Conservation (phyloP, 208 protist genomes). For the Trypanosoma rangeli region DNA sequence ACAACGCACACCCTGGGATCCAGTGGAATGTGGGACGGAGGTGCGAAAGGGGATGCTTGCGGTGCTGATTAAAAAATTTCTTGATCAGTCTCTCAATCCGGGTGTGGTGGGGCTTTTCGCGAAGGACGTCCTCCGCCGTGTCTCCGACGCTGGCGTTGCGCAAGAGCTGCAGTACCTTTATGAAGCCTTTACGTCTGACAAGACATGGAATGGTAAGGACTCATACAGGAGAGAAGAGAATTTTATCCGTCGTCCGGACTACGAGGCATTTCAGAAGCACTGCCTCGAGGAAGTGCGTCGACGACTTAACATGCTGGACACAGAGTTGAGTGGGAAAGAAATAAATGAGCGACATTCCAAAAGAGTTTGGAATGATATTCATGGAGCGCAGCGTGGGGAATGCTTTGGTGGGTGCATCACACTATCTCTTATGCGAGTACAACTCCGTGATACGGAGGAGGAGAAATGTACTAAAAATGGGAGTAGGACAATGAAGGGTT, state of each 20-base stretch:
- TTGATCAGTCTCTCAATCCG: slow-evolving; percentile 20
- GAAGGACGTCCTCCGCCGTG: slow-evolving; percentile 17
- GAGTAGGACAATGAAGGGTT: neutral
- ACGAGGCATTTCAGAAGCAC: slow-evolving; percentile 1
- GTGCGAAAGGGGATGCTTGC: slow-evolving; percentile 12
- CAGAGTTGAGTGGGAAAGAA: slow-evolving; percentile 4
- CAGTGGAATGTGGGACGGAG: slow-evolving; percentile 3
- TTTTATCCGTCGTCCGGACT: slow-evolving; percentile 9
- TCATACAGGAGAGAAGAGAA: slow-evolving; percentile 11
- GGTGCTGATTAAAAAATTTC: slow-evolving; percentile 12
- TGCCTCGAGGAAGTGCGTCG: slow-evolving; percentile 19
- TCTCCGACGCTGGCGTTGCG: neutral
- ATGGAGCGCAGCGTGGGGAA: slow-evolving; percentile 11
- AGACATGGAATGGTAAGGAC: slow-evolving; percentile 9
- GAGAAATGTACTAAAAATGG: neutral
- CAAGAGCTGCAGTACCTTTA: slow-evolving; percentile 19
- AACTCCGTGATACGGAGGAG: neutral
- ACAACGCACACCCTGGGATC: slow-evolving; percentile 18
- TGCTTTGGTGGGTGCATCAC: slow-evolving; percentile 17
- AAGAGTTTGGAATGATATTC: slow-evolving; percentile 16
- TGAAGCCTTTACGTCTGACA: slow-evolving; percentile 12
- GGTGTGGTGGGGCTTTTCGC: slow-evolving; percentile 13
- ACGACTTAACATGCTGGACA: slow-evolving; percentile 14
- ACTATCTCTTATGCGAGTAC: slow-evolving; percentile 3
- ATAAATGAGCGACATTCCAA: slow-evolving; percentile 5